phyloP scores from a whole-genome alignment of 164 flowering plant genomes.

The Vitis cinerea region DNA sequence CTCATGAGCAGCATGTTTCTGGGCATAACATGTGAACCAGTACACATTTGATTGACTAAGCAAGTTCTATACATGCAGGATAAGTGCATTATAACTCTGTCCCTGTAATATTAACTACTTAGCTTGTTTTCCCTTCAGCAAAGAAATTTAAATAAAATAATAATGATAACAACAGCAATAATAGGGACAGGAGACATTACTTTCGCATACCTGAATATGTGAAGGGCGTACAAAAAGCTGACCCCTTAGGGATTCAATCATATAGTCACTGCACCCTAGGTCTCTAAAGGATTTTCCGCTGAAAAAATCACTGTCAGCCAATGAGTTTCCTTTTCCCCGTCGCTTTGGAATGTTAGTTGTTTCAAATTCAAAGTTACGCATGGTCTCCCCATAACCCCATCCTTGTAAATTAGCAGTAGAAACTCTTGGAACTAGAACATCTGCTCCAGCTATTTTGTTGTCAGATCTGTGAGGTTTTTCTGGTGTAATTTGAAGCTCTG shows the following conservation, averaged over 20 bases:
- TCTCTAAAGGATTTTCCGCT: conserved; percentile 69
- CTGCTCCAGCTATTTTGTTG: conserved; percentile 5
- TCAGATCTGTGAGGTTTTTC: conserved; percentile 15
- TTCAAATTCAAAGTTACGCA: conserved; percentile 16
- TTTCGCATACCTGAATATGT: conserved; percentile 75
- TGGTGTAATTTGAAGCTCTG: conserved; percentile 4
- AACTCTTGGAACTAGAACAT: conserved; percentile 25
- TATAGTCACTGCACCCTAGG: conserved; percentile 62
- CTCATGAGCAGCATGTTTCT: no score
- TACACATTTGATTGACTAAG: no score
- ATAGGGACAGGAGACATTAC: background rate
- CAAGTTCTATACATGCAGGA: no score
- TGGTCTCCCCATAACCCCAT: conserved; percentile 49
- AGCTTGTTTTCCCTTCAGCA: no score
- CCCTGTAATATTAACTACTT: no score
- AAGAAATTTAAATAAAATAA: background rate
- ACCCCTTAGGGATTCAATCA: conserved; percentile 60
- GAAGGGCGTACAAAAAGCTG: conserved; percentile 66
- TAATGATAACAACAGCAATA: background rate
- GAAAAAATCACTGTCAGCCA: conserved; percentile 50
- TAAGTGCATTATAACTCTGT: no score
- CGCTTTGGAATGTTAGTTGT: conserved; percentile 17
- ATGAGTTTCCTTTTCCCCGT: conserved; percentile 22
- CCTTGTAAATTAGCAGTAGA: conserved; percentile 40
- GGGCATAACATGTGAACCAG: no score